These are phyloP conservation scores for Endogone sp. DNA, from an alignment of 192 early-diverging fungal species.

Conservation along the genomic window DNA sequence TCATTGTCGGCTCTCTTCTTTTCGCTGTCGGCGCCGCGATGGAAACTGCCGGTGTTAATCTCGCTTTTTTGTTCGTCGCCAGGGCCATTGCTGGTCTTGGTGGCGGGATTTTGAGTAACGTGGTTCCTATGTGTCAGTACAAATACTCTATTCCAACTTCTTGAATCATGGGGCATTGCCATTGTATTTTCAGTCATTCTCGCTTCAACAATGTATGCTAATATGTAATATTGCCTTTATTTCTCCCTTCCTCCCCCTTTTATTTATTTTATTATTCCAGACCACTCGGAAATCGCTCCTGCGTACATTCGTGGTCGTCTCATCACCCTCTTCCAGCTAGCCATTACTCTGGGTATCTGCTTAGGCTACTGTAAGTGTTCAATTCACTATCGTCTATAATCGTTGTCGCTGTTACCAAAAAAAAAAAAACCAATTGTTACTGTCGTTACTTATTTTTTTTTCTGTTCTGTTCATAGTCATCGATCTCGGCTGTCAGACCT, in stretches of 20 bases:
- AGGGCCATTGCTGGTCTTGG: constrained; percentile 64
- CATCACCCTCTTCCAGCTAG: constrained; percentile 83
- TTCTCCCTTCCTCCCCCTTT: background rate
- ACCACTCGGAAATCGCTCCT: constrained; percentile 52
- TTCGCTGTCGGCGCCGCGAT: constrained; percentile 75
- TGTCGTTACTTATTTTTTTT: constrained; percentile 56
- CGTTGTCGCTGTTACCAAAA: too few species aligned
- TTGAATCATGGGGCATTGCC: too few species aligned
- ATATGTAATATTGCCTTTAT: too few species aligned
- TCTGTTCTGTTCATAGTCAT: constrained; percentile 16
- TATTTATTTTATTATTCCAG: background rate
- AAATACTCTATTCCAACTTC: too few species aligned
- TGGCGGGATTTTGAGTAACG: constrained; percentile 15
- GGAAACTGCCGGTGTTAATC: constrained; percentile 56
- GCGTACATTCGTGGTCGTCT: constrained; percentile 86
- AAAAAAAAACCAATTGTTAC: too few species aligned
- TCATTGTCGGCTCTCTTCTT: constrained; percentile 59
- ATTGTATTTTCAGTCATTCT: too few species aligned
- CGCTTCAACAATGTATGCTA: too few species aligned
- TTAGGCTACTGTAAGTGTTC: constrained; percentile 54
- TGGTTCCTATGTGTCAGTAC: constrained; percentile 26
- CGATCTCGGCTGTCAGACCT: constrained; percentile 27
- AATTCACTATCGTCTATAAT: constrained; percentile 33
- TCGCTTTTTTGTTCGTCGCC: constrained; percentile 65
- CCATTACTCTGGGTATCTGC: constrained; percentile 84